phyloP scores from a whole-genome alignment of 331 rosid species.

The Quercus tomentella region DNA sequence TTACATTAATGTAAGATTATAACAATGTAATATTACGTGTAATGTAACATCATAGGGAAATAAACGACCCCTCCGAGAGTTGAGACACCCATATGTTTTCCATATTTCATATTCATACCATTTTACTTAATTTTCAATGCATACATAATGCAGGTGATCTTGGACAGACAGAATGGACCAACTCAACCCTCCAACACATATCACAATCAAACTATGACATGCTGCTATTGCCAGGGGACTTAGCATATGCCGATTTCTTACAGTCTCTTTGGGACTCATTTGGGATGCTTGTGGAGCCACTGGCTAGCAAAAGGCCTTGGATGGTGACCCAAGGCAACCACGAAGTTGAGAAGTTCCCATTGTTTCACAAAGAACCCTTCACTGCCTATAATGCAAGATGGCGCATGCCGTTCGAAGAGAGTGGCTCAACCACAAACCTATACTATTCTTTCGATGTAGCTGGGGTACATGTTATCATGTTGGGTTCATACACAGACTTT shows the following conservation, averaged over 20 bases:
- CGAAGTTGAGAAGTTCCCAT: constrained; percentile 56
- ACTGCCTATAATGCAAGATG: constrained; percentile 81
- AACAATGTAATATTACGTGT: too few species aligned
- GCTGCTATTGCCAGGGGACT: constrained; percentile 68
- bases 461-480: constrained; percentile 75
- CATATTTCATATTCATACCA: background rate
- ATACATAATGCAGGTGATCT: constrained; percentile 48
- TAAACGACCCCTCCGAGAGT: too few species aligned
- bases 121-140: background rate
- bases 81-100: background rate
- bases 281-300: constrained; percentile 72
- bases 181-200: constrained; percentile 49
- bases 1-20: too few species aligned
- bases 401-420: constrained; percentile 69
- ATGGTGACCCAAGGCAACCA: constrained; percentile 92
- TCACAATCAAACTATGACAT: constrained; percentile 47
- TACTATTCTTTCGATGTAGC: constrained; percentile 76
- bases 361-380: constrained; percentile 37
- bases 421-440: constrained; percentile 72
- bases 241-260: constrained; percentile 46
- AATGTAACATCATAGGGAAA: too few species aligned
- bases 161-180: constrained; percentile 80
- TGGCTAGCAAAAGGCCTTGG: constrained; percentile 86
- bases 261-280: constrained; percentile 73
- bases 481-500: constrained; percentile 76